These are phyloP conservation scores for Hemileccinum impolitum DNA, from an alignment of 768 basidiomycete species.

Conservation along the genomic window DNA sequence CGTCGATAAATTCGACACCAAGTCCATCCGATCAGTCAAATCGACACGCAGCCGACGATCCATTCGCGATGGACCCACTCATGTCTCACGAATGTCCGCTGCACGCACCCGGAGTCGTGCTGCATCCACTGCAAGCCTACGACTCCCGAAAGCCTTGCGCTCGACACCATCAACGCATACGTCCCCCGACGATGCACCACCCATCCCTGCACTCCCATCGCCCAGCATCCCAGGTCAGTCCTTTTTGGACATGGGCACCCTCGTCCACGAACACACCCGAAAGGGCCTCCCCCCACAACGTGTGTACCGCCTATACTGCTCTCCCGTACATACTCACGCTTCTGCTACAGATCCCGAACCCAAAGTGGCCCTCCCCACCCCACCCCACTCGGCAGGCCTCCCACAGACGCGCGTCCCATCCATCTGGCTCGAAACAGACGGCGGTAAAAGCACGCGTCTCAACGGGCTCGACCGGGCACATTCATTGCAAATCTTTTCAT, in stretches of 20 bases:
- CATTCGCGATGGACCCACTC: slow-evolving; percentile 28
- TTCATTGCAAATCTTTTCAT: slow-evolving; percentile 20
- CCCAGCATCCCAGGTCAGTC: slow-evolving; percentile 18
- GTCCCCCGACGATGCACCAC: slow-evolving; percentile 29
- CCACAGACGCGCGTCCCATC: slow-evolving; percentile 37
- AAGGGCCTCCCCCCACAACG: slow-evolving; percentile 18
- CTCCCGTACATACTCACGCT: background rate
- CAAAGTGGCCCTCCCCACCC: slow-evolving; percentile 12
- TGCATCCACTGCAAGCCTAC: slow-evolving; percentile 63
- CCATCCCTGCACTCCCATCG: slow-evolving; percentile 27
- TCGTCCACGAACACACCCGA: slow-evolving; percentile 33
- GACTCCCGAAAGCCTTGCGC: slow-evolving; percentile 45
- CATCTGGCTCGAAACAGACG: slow-evolving; percentile 48
- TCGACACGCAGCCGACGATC: slow-evolving; percentile 25
- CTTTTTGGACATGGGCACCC: slow-evolving; percentile 33
- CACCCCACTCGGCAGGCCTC: slow-evolving; percentile 23
- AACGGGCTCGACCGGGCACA: slow-evolving; percentile 21
- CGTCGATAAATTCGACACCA: slow-evolving; percentile 14
- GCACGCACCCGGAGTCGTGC: slow-evolving; percentile 63
- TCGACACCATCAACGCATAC: slow-evolving; percentile 33
- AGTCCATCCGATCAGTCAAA: slow-evolving; percentile 26
- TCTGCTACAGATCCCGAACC: slow-evolving; percentile 14
- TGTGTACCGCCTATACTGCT: background rate
- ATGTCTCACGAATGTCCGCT: slow-evolving; percentile 50
- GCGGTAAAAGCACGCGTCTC: slow-evolving; percentile 7